These are phyloP conservation scores for Saturnispora zaruensis DNA, from an alignment of 805 yeast species.

Conservation along the genomic window DNA sequence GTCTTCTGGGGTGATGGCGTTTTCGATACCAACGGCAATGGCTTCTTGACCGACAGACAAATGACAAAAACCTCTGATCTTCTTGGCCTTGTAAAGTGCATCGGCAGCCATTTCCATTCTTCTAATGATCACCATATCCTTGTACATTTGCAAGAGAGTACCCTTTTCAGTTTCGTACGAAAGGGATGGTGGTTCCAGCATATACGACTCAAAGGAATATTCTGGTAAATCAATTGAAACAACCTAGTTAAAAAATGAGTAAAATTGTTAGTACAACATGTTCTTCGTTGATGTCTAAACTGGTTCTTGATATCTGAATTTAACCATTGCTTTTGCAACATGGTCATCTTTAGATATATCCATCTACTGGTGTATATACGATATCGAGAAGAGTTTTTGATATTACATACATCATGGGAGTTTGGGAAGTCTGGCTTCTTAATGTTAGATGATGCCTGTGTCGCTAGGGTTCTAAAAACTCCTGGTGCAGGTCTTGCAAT, in stretches of 20 bases:
- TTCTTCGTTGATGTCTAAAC: background rate
- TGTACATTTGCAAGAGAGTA: constrained; percentile 82
- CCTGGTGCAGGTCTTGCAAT: constrained; percentile 6
- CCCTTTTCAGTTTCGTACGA: constrained; percentile 73
- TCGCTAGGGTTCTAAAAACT: constrained; percentile 22
- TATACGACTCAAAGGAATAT: constrained; percentile 76
- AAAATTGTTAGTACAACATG: constrained; percentile 19
- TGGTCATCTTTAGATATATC: too few species aligned
- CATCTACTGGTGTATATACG: background rate
- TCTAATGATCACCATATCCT: constrained; percentile 88
- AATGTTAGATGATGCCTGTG: constrained; percentile 16
- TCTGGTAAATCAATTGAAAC: constrained; percentile 59
- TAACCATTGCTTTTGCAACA: background rate
- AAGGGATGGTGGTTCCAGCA: constrained; percentile 63
- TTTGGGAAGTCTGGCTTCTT: constrained; percentile 6
- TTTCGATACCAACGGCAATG: constrained; percentile 95
- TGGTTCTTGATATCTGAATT: too few species aligned
- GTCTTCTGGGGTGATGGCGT: constrained; percentile 79
- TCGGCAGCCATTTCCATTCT: constrained; percentile 99
- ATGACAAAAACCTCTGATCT: constrained; percentile 98
- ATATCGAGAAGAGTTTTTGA: background rate
- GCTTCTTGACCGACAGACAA: constrained; percentile 98
- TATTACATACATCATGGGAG: constrained; percentile 7
- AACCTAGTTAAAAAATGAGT: constrained; percentile 5
- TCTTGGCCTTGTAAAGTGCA: constrained; percentile 95